Evolutionary conservation across 2,329 filamentous ascomycete genomes (phyloP).

Genomic region (Scytalidium lignicola): DNA sequence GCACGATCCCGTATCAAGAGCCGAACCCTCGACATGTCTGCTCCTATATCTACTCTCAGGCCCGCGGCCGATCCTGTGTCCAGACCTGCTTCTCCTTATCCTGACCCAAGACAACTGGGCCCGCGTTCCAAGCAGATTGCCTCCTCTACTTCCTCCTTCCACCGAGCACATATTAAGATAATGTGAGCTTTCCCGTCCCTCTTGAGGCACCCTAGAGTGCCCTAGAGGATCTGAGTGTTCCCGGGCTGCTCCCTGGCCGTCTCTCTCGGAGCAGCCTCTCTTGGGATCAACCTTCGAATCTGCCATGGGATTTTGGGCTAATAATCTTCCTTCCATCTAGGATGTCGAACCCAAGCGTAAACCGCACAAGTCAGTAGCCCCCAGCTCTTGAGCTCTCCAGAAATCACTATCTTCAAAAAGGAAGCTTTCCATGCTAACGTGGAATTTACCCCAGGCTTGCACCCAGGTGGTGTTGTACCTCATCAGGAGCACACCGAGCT

Average conservation of each 20-base stretch:
- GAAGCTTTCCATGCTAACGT: constrained; percentile 16
- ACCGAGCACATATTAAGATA: neutral
- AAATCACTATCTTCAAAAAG: constrained; percentile 24
- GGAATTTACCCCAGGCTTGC: constrained; percentile 9
- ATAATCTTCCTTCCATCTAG: neutral
- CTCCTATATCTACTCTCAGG: neutral
- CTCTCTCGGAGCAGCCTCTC: too few species aligned
- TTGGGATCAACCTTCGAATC: too few species aligned
- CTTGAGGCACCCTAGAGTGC: neutral
- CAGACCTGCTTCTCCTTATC: constrained; percentile 20
- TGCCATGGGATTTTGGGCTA: neutral
- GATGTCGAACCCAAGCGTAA: neutral
- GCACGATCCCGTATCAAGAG: neutral
- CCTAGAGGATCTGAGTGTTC: too few species aligned
- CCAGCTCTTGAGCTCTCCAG: constrained; percentile 1
- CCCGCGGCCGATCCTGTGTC: constrained; percentile 4
- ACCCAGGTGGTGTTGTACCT: constrained; percentile 24
- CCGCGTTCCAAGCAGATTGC: constrained; percentile 14
- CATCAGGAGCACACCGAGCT: constrained; percentile 80
- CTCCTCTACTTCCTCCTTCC: constrained; percentile 22
- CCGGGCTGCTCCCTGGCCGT: too few species aligned
- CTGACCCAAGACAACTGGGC: constrained; percentile 20
- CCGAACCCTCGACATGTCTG: neutral
- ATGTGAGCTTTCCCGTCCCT: neutral
- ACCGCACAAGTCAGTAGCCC: neutral